Evolutionary conservation across 2,329 filamentous ascomycete species (phyloP).

Genomic region (Leptographium lundbergii): DNA sequence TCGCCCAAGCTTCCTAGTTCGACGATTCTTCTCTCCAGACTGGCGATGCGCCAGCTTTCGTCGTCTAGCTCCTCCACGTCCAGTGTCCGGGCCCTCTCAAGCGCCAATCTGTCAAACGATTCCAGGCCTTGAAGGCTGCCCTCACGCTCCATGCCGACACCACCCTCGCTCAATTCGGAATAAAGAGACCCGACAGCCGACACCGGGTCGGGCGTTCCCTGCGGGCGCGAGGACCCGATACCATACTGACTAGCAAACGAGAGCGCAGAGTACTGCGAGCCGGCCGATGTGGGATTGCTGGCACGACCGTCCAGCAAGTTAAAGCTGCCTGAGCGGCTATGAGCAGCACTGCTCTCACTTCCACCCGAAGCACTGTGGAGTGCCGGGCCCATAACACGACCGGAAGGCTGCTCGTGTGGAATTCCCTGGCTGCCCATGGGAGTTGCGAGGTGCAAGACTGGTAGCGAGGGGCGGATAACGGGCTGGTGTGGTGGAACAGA

Average conservation of each 20-base stretch:
- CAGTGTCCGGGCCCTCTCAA: slow-evolving; percentile 70
- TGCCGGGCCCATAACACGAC: slow-evolving; percentile 37
- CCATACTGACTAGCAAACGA: slow-evolving; percentile 66
- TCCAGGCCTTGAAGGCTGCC: slow-evolving; percentile 66
- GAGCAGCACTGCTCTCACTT: slow-evolving; percentile 66
- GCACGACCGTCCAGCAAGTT: slow-evolving; percentile 61
- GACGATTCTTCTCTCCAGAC: slow-evolving; percentile 73
- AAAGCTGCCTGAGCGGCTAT: slow-evolving; percentile 77
- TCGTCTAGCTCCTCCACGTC: slow-evolving; percentile 95
- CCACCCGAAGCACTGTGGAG: slow-evolving; percentile 60
- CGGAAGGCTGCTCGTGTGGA: slow-evolving; percentile 53
- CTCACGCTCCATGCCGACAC: slow-evolving; percentile 68
- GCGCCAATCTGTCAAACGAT: slow-evolving; percentile 64
- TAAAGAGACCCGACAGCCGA: slow-evolving; percentile 80
- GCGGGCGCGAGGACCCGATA: slow-evolving; percentile 50
- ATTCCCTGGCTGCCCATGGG: slow-evolving; percentile 70
- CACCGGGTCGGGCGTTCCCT: slow-evolving; percentile 68
- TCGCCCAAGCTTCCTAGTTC: slow-evolving; percentile 87
- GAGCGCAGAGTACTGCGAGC: slow-evolving; percentile 73
- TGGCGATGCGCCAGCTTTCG: slow-evolving; percentile 88
- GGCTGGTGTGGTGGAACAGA: slow-evolving; percentile 17
- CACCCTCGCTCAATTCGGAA: slow-evolving; percentile 67
- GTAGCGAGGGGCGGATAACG: slow-evolving; percentile 48
- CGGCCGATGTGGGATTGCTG: slow-evolving; percentile 74
- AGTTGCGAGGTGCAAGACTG: slow-evolving; percentile 74